Evolutionary conservation across 2,329 filamentous ascomycete species (phyloP).

Genomic region (Bipolaris oryzae): DNA sequence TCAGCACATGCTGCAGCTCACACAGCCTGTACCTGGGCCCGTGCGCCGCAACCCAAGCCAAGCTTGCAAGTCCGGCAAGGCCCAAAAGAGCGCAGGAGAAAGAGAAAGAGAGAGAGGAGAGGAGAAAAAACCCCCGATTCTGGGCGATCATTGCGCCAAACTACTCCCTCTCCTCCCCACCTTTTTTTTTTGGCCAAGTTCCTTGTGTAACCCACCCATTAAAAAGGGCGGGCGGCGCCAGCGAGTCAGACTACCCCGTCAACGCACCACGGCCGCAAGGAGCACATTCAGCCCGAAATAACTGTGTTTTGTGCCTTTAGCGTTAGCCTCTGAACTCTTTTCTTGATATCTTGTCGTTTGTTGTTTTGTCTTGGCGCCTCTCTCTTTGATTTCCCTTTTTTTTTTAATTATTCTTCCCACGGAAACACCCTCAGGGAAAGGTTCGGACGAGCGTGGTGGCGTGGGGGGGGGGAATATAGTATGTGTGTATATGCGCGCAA

Average conservation of each 20-base stretch:
- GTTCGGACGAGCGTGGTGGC: conserved; percentile 2
- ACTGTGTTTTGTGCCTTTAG: conserved; percentile 33
- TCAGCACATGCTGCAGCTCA: conserved; percentile 6
- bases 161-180: not conserved
- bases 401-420: conserved; percentile 2
- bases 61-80: too few species aligned
- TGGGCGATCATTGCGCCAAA: conserved; percentile 22
- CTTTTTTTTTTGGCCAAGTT: not conserved
- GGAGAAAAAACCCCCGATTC: conserved; percentile 11
- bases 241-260: conserved; percentile 29
- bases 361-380: too few species aligned
- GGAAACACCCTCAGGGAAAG: conserved; percentile 16
- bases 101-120: too few species aligned
- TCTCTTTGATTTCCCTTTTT: not conserved
- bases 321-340: conserved; percentile 32
- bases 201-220: too few species aligned
- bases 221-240: not conserved
- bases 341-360: too few species aligned
- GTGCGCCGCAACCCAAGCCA: conserved; percentile 10
- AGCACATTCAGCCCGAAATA: conserved; percentile 51
- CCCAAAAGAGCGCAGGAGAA: too few species aligned
- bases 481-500: too few species aligned
- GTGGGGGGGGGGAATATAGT: not conserved
- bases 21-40: conserved; percentile 18
- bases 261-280: conserved; percentile 47